These are phyloP conservation scores for Erodium chrysanthum DNA, from an alignment of 441 rosid genomes.

Conservation along the genomic window DNA sequence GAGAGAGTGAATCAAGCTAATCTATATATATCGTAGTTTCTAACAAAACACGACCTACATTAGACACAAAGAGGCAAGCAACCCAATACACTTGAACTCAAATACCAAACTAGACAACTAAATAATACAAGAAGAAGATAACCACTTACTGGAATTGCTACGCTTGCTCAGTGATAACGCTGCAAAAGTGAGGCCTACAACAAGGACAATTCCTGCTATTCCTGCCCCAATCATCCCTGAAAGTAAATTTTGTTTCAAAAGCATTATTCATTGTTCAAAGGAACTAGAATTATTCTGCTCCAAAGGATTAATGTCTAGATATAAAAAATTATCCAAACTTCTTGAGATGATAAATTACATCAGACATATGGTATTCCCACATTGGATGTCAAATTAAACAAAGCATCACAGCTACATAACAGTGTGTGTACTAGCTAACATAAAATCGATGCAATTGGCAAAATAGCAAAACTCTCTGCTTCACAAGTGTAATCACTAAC, in stretches of 20 bases:
- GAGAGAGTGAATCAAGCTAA: not conserved
- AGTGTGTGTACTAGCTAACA: not conserved
- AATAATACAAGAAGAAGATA: not conserved
- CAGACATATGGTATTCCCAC: not conserved
- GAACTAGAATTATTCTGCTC: slow-evolving; percentile 14
- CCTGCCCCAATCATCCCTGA: slow-evolving; percentile 80
- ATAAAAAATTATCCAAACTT: not conserved
- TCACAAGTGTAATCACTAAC: not conserved
- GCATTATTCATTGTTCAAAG: slow-evolving; percentile 39
- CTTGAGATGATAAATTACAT: no score
- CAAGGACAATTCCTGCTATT: slow-evolving; percentile 49
- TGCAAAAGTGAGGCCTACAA: slow-evolving; percentile 50
- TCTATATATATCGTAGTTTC: not conserved
- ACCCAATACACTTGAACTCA: not conserved
- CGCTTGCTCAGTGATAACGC: slow-evolving; percentile 49
- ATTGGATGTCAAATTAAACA: not conserved
- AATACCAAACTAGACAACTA: not conserved
- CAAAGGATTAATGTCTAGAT: slow-evolving; percentile 6
- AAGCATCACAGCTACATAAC: not conserved
- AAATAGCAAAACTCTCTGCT: not conserved
- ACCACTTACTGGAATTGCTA: slow-evolving; percentile 43
- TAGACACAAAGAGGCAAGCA: not conserved
- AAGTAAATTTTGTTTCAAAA: slow-evolving; percentile 48
- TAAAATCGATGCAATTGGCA: not conserved
- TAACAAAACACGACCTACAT: not conserved